Conservation (phyloP, 306 rosid genomes). For the Gastrolobium villosum region DNA sequence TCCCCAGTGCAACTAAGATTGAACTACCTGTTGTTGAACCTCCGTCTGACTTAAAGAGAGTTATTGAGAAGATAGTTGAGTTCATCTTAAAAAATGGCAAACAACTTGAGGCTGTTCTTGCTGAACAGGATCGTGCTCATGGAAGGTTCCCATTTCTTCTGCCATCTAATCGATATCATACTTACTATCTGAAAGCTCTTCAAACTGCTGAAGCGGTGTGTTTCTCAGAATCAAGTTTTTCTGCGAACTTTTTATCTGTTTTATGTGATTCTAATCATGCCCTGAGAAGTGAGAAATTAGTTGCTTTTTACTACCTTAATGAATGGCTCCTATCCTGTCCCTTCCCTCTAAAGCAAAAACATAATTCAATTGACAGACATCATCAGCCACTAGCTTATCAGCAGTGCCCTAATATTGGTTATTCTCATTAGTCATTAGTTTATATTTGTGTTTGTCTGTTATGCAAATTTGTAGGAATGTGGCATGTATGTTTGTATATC, state of each 20-base stretch:
- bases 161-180: conserved; percentile 76
- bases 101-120: conserved; percentile 78
- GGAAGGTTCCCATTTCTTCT: conserved; percentile 90
- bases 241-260: conserved; percentile 20
- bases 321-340: conserved; percentile 5
- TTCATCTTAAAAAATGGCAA: conserved; percentile 80
- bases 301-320: conserved; percentile 5
- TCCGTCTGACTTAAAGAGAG: conserved; percentile 74
- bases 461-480: not conserved
- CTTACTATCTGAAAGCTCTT: conserved; percentile 76
- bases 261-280: conserved; percentile 11
- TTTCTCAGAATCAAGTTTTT: conserved; percentile 34
- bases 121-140: conserved; percentile 78
- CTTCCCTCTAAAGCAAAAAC: not conserved
- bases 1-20: conserved; percentile 54
- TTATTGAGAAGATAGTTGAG: conserved; percentile 85
- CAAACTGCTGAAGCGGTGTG: conserved; percentile 70
- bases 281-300: conserved; percentile 21
- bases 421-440: not conserved
- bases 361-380: not conserved
- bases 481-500: conserved; percentile 15
- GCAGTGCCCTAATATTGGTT: conserved; percentile 21
- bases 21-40: conserved; percentile 81
- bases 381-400: not conserved
- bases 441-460: not conserved